A percentile compares a stretch with the other conserved stretches of the same genome.
phyloP scores from a whole-genome alignment of 306 rosid genomes.

The Quercus variabilis region DNA sequence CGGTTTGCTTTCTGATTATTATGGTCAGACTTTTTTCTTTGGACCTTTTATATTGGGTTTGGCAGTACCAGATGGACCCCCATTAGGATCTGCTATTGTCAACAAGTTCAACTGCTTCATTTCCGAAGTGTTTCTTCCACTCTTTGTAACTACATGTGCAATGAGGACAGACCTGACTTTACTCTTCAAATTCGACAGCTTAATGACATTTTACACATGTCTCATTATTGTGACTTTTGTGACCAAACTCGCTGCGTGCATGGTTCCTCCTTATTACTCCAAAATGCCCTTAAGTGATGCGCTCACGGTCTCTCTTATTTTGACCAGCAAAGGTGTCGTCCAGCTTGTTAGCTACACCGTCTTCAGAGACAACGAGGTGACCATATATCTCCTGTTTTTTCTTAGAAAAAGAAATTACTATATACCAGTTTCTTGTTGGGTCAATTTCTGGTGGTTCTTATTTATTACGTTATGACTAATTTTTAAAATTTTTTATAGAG shows the following conservation, averaged over 20 bases:
- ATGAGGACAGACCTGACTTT: conserved; percentile 35
- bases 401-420: background rate
- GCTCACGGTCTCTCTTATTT: conserved; percentile 41
- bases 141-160: conserved; percentile 39
- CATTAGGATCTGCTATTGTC: conserved; percentile 54
- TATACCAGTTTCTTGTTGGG: background rate
- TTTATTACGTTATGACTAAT: background rate
- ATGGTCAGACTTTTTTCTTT: conserved; percentile 23
- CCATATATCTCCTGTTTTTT: background rate
- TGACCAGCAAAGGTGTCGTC: conserved; percentile 59
- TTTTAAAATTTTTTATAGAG: background rate
- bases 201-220: background rate
- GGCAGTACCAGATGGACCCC: conserved; percentile 65
- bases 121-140: conserved; percentile 39
- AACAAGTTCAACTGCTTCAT: conserved; percentile 38
- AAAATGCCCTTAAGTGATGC: conserved; percentile 43
- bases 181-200: background rate
- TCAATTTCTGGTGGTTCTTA: background rate
- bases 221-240: background rate
- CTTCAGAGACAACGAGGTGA: conserved; percentile 25
- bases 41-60: conserved; percentile 64
- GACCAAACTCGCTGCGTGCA: conserved; percentile 11
- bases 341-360: conserved; percentile 19
- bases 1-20: conserved; percentile 1
- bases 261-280: conserved; percentile 26